A percentile compares a stretch with the other conserved stretches of the same genome.
phyloP scores from a whole-genome alignment of 2,329 filamentous ascomycete species.

The Albifimbria verrucaria region DNA sequence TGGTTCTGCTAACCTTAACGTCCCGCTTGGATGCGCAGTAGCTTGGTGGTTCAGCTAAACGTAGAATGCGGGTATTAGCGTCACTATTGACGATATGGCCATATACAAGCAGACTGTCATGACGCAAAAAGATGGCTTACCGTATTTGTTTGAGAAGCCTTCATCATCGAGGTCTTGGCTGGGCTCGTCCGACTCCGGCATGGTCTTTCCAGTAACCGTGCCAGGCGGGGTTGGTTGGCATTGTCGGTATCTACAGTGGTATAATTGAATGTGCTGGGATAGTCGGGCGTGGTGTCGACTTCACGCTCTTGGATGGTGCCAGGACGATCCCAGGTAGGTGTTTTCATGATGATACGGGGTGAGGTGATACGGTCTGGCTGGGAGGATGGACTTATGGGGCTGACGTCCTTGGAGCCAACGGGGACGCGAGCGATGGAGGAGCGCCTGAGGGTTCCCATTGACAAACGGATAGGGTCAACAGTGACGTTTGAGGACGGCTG shows the following conservation, averaged over 20 bases:
- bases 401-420: background rate
- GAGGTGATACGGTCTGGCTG: background rate
- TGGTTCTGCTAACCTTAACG: constrained; percentile 26
- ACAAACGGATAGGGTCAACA: background rate
- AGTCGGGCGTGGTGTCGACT: background rate
- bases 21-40: constrained; percentile 29
- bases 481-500: background rate
- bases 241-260: background rate
- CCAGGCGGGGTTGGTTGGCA: background rate
- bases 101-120: too few relatives aligned
- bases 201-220: background rate
- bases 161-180: background rate
- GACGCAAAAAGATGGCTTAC: background rate
- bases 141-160: background rate
- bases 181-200: background rate
- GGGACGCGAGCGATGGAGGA: background rate
- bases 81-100: background rate
- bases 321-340: background rate
- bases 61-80: background rate
- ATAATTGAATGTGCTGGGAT: background rate
- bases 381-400: background rate
- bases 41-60: constrained; percentile 22
- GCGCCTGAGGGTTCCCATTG: background rate
- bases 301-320: background rate
- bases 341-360: background rate